Percentiles rank a stretch among this genome's conserved stretches.
Conservation (phyloP, 805 yeast genomes). For the Cyberlindnera xishuangbannaensis region DNA sequence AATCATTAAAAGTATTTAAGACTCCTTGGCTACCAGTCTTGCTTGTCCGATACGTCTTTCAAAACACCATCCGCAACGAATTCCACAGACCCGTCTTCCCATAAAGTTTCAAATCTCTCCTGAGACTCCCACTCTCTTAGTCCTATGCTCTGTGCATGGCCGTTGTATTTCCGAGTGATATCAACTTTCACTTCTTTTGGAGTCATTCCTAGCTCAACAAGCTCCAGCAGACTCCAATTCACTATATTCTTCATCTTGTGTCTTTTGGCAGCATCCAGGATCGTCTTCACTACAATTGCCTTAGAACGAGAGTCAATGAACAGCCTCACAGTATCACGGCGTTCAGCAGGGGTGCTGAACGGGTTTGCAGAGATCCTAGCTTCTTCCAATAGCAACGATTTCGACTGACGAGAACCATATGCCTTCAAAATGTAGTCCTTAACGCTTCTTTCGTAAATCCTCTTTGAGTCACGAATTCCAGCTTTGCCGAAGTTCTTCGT, state of each 20-base stretch:
- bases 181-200: constrained; percentile 15
- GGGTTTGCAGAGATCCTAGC: constrained; percentile 16
- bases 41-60: no score
- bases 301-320: constrained; percentile 10
- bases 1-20: no score
- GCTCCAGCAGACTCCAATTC: constrained; percentile 17
- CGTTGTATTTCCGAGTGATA: constrained; percentile 7
- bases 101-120: constrained; percentile 4
- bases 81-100: constrained; percentile 5
- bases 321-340: constrained; percentile 8
- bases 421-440: constrained; percentile 10
- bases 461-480: constrained; percentile 7
- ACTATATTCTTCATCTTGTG: constrained; percentile 2
- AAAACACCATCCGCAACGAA: constrained; percentile 8
- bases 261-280: constrained; percentile 15
- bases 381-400: constrained; percentile 2
- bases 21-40: no score
- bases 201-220: constrained; percentile 15
- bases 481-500: constrained; percentile 6
- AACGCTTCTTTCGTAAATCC: constrained; percentile 13
- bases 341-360: constrained; percentile 7
- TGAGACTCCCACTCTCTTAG: constrained; percentile 9
- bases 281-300: constrained; percentile 16
- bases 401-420: constrained; percentile 5
- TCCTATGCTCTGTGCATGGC: constrained; percentile 8